Evolutionary conservation across 140 eudicot genomes (phyloP).

Genomic region (Eryngium alpinum): DNA sequence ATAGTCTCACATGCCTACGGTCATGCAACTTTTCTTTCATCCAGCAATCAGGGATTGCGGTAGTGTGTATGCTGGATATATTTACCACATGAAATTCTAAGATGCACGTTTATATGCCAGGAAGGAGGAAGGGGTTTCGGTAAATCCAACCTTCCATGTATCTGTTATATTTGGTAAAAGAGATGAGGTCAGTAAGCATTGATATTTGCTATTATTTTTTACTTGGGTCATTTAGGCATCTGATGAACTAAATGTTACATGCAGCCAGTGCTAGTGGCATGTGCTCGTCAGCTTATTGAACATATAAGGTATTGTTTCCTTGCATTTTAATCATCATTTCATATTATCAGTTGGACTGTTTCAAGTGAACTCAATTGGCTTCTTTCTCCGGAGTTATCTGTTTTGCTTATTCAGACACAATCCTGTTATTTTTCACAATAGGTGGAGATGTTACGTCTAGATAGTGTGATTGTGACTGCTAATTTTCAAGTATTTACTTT

Average conservation of each 20-base stretch:
- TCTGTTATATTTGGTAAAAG: constrained; percentile 72
- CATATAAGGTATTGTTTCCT: constrained; percentile 54
- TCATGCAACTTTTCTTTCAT: neutral
- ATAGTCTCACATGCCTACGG: neutral
- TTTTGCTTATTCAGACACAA: neutral
- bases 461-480: neutral
- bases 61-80: neutral
- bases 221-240: constrained; percentile 8
- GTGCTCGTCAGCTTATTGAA: constrained; percentile 78
- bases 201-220: neutral
- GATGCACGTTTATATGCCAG: constrained; percentile 25
- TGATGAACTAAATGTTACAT: constrained; percentile 22
- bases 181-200: constrained; percentile 52
- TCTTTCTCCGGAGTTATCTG: neutral
- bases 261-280: constrained; percentile 71
- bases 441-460: neutral
- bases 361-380: neutral
- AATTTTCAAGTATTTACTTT: neutral
- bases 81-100: neutral
- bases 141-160: constrained; percentile 59
- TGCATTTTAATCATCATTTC: neutral
- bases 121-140: constrained; percentile 72
- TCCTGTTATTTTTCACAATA: neutral
- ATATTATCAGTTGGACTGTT: neutral
- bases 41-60: neutral